Evolutionary conservation across 441 rosid genomes (phyloP).

Genomic region (Hura crepitans): DNA sequence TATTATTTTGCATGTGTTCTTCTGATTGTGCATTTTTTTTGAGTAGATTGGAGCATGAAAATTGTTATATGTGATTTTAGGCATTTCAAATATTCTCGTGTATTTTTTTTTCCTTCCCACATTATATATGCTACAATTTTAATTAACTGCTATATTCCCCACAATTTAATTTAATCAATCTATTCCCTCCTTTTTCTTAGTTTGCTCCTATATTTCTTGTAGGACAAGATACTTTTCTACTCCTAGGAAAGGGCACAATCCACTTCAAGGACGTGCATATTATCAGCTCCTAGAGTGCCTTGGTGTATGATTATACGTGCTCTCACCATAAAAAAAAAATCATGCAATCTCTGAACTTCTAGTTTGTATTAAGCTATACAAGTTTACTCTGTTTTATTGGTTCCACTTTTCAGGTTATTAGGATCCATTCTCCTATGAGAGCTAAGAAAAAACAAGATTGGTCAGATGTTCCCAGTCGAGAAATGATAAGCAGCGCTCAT

Average conservation of each 20-base stretch:
- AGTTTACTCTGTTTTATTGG: slow-evolving; percentile 22
- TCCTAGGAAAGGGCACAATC: slow-evolving; percentile 95
- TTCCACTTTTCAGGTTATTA: slow-evolving; percentile 56
- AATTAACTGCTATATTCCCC: too few species aligned
- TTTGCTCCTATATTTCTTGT: slow-evolving; percentile 13
- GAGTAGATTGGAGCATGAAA: not conserved
- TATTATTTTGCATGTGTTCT: not conserved
- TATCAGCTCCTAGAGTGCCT: slow-evolving; percentile 96
- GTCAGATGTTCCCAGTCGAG: slow-evolving; percentile 80
- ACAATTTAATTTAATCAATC: too few species aligned
- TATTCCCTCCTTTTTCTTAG: not conserved
- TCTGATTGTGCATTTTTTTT: not conserved
- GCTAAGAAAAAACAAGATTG: slow-evolving; percentile 68
- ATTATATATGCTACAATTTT: not conserved
- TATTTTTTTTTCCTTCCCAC: not conserved
- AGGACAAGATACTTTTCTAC: slow-evolving; percentile 96
- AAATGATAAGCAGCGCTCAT: slow-evolving; percentile 69
- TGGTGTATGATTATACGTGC: slow-evolving; percentile 54
- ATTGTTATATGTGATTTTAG: not conserved
- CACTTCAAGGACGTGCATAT: slow-evolving; percentile 97
- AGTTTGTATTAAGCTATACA: not conserved
- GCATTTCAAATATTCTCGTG: not conserved
- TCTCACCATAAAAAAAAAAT: slow-evolving; percentile 2
- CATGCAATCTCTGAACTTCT: not conserved
- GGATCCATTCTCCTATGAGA: slow-evolving; percentile 96